Evolutionary conservation across 352 stramenopile genomes (phyloP), one percentile per base, ranked within the genome.

Genomic region (Globisporangium middletonii): DNA sequence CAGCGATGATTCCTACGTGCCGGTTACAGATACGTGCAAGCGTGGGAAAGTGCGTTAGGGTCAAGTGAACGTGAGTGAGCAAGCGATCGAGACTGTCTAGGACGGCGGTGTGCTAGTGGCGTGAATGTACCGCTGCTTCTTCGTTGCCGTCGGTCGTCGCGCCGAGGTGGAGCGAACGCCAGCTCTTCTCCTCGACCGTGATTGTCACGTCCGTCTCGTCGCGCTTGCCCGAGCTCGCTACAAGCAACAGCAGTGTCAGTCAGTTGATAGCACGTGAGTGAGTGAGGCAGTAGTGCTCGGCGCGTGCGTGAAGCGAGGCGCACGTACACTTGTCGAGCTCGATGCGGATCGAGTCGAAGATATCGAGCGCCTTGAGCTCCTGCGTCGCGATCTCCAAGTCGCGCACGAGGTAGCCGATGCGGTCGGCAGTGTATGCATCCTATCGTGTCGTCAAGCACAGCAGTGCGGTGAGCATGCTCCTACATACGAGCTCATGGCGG

Each of bases 161-260:
- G n/a, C 84, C 83, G 4, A 94, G 71, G 52, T 95, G 79, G 46
- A 96, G 69, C 53, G 86, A 89, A 8, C 85, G 73, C 84, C 88
- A 95, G 65, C 74, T 70, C 63, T 91, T 94, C 51, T 96, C 87
- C 66, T 91, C 80, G 26, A 96, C 84, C 13, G 79, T 92, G 66
- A 96, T 95, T 8, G 75, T 92, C 37, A 96, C 65, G 50, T 96
- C 87, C 23, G 82, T 90, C 64, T 95, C 85, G 61, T 91, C 75
- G 12, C 65, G 64, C 51, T 78, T 62, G 4, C 85, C 72, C 53
- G 77, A 90, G 60, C 77, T 92, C 43, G 76, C 79, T 88, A 53
- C 26, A 47, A 13, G 4, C n/a, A 46, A 27, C 11, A 42, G 8
- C n/a, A 2, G 33, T 12, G 33, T 38, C 33, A 18, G 43, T 28